A percentile compares a stretch with the other conserved stretches of the same genome.
Conservation (phyloP, 148 eudicot species). For the Camellia granthamiana region DNA sequence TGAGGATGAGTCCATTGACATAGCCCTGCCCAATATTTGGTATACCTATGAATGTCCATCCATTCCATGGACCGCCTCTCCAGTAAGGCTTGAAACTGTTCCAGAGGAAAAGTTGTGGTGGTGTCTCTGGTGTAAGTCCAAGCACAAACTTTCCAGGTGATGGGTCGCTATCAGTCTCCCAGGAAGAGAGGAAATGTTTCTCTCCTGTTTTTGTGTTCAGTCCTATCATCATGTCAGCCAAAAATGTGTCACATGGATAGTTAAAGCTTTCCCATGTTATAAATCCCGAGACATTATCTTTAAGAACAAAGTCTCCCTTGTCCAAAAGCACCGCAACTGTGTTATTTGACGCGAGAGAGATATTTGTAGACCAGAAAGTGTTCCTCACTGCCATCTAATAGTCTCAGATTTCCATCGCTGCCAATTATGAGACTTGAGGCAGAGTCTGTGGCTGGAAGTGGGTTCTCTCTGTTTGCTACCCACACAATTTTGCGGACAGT, state of each 20-base stretch:
- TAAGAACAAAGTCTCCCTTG: slow-evolving; percentile 8
- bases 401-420: too few relatives aligned
- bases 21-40: neutral
- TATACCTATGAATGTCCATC: neutral
- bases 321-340: slow-evolving; percentile 11
- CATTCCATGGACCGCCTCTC: slow-evolving; percentile 18
- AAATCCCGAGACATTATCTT: neutral
- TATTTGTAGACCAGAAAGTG: slow-evolving; percentile 9
- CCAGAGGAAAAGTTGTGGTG: neutral
- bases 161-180: neutral
- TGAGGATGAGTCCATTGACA: neutral
- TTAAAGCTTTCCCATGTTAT: slow-evolving; percentile 14
- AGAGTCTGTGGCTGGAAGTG: too few relatives aligned
- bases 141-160: neutral
- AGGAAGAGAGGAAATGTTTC: neutral
- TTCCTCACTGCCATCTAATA: neutral
- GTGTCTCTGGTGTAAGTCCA: neutral
- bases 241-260: slow-evolving; percentile 5
- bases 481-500: too few relatives aligned
- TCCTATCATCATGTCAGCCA: slow-evolving; percentile 8
- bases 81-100: neutral
- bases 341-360: neutral
- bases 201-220: neutral
- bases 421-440: too few relatives aligned
- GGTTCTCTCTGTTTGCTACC: too few relatives aligned